Evolutionary conservation across 768 basidiomycete species (phyloP), one percentile per base, ranked within the genome.

Genomic region (Melanogaster broomeanus): DNA sequence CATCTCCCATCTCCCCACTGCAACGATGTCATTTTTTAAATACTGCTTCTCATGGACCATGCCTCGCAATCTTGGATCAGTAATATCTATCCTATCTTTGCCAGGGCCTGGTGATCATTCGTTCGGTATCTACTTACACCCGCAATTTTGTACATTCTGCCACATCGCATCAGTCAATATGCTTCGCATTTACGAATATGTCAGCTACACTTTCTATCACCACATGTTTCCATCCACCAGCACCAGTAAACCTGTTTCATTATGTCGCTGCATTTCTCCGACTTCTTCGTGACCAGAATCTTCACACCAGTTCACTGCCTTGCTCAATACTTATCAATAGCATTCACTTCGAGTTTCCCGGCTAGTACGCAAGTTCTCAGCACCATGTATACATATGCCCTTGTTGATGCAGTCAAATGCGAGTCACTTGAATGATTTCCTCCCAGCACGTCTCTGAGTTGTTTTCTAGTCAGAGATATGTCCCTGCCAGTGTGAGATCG

Each of bases 41-140:
- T 53, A 45, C 53, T 52, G 42, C 44, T 51, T 53, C 49, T 68
- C 56, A 67, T 51, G 70, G 70, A 69, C 67, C 61, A 67, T 49
- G 59, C 58, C 59, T 57, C 18, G 38, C 40, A 55, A 53, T n/a
- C 56, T 55, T 65, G 65, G 65, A 65, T 57, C 42, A 59, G 63
- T 59, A 56, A 67, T 63, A 31, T 49, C 28, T 56, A 42, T 52
- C 51, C 18, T 27, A 34, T 40, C 34, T 51, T 42, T 55, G 37
- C 35, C 31, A 38, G 25, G 19, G 16, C 39, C 18, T 38, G 15
- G 42, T 38, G 47, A 56, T 52, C 56, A 60, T 57, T 55, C 55
- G 53, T 52, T 56, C 43, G 34, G 45, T 54, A 55, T 50, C 52
- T 51, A 53, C 19, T 51, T 45, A 62, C 63, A 57, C 56, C 47